These are phyloP conservation scores for Cercophora sp. DNA, from an alignment of 495 filamentous ascomycete species.

Conservation along the genomic window DNA sequence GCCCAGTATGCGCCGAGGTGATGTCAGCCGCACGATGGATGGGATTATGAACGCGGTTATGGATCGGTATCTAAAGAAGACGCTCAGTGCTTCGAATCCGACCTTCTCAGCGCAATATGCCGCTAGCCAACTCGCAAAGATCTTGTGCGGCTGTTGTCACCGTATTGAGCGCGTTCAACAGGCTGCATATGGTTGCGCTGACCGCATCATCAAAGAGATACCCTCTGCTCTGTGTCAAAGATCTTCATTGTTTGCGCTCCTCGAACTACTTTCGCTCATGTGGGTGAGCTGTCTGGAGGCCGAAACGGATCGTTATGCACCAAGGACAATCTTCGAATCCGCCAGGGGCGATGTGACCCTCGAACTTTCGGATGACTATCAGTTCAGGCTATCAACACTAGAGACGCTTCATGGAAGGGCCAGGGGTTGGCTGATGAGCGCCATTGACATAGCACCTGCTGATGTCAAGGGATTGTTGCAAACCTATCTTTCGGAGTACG, in stretches of 20 bases:
- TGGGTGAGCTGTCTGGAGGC: conserved; percentile 91
- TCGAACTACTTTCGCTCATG: conserved; percentile 88
- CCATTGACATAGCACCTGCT: conserved; percentile 82
- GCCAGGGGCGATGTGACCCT: conserved; percentile 68
- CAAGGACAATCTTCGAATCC: conserved; percentile 74
- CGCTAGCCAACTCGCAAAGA: conserved; percentile 78
- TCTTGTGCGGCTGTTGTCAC: conserved; percentile 87
- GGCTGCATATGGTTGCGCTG: conserved; percentile 73
- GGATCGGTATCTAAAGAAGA: conserved; percentile 66
- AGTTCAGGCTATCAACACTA: conserved; percentile 71
- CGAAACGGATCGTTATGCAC: conserved; percentile 90
- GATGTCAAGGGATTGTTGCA: conserved; percentile 92
- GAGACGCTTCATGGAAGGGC: conserved; percentile 72
- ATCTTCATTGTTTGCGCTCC: conserved; percentile 80
- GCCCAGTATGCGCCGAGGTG: conserved; percentile 70
- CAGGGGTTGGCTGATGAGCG: conserved; percentile 71
- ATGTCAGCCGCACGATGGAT: conserved; percentile 83
- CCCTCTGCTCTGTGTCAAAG: conserved; percentile 89
- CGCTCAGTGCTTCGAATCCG: conserved; percentile 63
- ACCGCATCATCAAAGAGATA: conserved; percentile 75
- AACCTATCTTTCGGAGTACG: conserved; percentile 91
- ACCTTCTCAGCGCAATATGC: conserved; percentile 78
- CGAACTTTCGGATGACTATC: conserved; percentile 88
- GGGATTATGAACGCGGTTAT: conserved; percentile 72
- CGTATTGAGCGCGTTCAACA: conserved; percentile 84